Percentiles rank a stretch among this genome's conserved stretches.
phyloP scores from a whole-genome alignment of 768 basidiomycete genomes.

The Coprinopsis strossmayeri region DNA sequence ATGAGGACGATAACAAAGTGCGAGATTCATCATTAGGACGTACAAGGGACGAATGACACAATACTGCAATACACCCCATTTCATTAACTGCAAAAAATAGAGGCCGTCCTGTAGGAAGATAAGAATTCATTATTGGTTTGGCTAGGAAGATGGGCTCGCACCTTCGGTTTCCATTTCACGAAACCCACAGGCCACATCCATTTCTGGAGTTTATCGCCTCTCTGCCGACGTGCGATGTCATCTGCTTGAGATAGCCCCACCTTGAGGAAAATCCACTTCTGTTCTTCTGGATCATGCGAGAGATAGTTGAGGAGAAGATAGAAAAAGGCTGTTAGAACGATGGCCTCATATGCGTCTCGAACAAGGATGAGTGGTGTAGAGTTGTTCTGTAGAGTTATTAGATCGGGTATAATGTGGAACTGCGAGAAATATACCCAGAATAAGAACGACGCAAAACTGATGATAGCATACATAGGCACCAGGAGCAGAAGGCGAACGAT shows the following conservation, averaged over 20 bases:
- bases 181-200: conserved; percentile 71
- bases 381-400: conserved; percentile 39
- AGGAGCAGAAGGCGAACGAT: conserved; percentile 72
- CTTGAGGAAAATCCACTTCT: conserved; percentile 53
- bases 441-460: conserved; percentile 62
- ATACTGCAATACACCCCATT: conserved; percentile 73
- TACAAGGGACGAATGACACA: conserved; percentile 58
- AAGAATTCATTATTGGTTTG: no score
- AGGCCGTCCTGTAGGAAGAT: conserved; percentile 52
- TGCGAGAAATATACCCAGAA: conserved; percentile 65
- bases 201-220: conserved; percentile 38
- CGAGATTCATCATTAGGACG: conserved; percentile 14
- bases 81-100: conserved; percentile 68
- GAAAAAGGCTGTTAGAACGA: conserved; percentile 72
- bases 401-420: background rate
- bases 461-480: conserved; percentile 68
- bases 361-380: conserved; percentile 63
- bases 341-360: conserved; percentile 71
- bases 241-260: conserved; percentile 51
- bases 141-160: no score
- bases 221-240: conserved; percentile 35
- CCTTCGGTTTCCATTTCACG: conserved; percentile 56
- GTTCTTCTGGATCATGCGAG: conserved; percentile 54
- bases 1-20: background rate
- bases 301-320: conserved; percentile 69